A percentile compares a stretch with the other conserved stretches of the same genome.
phyloP scores from a whole-genome alignment of 2,329 filamentous ascomycete species.

The Stachybotrys echinatus region DNA sequence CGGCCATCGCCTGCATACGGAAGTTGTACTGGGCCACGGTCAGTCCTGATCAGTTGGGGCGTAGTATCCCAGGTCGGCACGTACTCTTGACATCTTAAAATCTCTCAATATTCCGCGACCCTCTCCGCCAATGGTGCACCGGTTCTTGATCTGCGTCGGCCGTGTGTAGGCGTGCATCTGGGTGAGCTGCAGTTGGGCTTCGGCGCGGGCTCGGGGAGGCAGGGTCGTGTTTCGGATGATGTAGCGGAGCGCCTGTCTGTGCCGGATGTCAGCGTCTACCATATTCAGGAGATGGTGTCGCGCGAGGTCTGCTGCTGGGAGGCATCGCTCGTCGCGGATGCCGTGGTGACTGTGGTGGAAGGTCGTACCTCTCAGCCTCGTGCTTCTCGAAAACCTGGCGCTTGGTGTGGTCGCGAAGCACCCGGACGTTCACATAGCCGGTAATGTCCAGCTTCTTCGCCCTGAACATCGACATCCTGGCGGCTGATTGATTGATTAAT shows the following conservation, averaged over 20 bases:
- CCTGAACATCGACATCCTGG: slow-evolving; percentile 76
- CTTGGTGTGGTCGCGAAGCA: slow-evolving; percentile 94
- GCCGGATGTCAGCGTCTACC: slow-evolving; percentile 6
- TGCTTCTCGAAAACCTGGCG: slow-evolving; percentile 83
- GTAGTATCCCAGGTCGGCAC: slow-evolving; percentile 26
- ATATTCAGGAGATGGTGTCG: neutral
- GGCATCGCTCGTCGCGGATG: too few relatives aligned
- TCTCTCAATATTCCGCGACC: slow-evolving; percentile 85
- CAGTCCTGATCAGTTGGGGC: slow-evolving; percentile 10
- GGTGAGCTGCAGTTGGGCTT: slow-evolving; percentile 86
- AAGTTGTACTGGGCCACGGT: slow-evolving; percentile 73
- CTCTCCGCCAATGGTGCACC: slow-evolving; percentile 89
- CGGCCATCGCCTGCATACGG: slow-evolving; percentile 79
- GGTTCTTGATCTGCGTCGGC: slow-evolving; percentile 87
- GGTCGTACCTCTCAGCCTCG: slow-evolving; percentile 84
- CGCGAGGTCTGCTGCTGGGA: neutral
- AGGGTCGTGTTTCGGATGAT: slow-evolving; percentile 90
- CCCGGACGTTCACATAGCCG: slow-evolving; percentile 79
- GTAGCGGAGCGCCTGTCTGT: slow-evolving; percentile 86
- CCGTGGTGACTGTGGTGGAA: slow-evolving; percentile 2
- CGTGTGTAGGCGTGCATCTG: slow-evolving; percentile 97
- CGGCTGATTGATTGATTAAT: slow-evolving; percentile 11
- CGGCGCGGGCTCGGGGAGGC: slow-evolving; percentile 72
- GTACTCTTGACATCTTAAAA: slow-evolving; percentile 86
- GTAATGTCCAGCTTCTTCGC: slow-evolving; percentile 86